phyloP scores from a whole-genome alignment of 306 rosid genomes.

The Hylodesmum podocarpum region DNA sequence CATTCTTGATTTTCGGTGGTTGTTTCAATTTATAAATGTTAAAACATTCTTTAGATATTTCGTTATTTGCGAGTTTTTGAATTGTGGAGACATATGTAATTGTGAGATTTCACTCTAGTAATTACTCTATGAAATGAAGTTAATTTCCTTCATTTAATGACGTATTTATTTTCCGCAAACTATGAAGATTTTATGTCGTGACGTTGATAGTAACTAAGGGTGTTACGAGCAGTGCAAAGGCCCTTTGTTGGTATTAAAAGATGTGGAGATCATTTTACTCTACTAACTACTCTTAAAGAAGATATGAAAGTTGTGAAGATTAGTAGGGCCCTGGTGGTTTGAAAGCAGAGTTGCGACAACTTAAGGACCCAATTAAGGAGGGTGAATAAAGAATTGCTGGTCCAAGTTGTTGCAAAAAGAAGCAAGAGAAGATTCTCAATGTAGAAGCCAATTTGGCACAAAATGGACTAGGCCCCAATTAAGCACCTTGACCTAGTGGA shows the following conservation, averaged over 20 bases:
- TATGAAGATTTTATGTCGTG: too few relatives aligned
- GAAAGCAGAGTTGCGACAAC: conserved; percentile 94
- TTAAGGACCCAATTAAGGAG: conserved; percentile 88
- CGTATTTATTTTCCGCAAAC: too few relatives aligned
- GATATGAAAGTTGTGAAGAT: conserved; percentile 98
- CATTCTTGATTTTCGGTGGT: too few relatives aligned
- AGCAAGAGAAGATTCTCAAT: conserved; percentile 90
- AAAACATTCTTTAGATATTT: too few relatives aligned
- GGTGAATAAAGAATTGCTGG: conserved; percentile 84
- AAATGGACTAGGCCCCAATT: conserved; percentile 99
- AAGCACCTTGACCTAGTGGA: conserved; percentile 88
- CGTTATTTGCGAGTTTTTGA: too few relatives aligned
- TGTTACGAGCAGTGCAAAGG: conserved; percentile 88
- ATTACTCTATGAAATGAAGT: too few relatives aligned
- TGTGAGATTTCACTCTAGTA: too few relatives aligned
- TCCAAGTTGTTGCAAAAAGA: conserved; percentile 94
- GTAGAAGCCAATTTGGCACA: conserved; percentile 91
- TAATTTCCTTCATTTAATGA: too few relatives aligned
- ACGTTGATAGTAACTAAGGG: too few relatives aligned
- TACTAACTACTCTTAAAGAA: conserved; percentile 79
- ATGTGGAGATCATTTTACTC: conserved; percentile 86
- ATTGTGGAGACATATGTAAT: too few relatives aligned
- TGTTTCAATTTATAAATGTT: too few relatives aligned
- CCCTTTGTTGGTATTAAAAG: conserved; percentile 97
- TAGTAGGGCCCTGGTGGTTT: conserved; percentile 87